These are phyloP conservation scores for Fomes fomentarius DNA, from an alignment of 1,284 basidiomycete species.

Conservation along the genomic window DNA sequence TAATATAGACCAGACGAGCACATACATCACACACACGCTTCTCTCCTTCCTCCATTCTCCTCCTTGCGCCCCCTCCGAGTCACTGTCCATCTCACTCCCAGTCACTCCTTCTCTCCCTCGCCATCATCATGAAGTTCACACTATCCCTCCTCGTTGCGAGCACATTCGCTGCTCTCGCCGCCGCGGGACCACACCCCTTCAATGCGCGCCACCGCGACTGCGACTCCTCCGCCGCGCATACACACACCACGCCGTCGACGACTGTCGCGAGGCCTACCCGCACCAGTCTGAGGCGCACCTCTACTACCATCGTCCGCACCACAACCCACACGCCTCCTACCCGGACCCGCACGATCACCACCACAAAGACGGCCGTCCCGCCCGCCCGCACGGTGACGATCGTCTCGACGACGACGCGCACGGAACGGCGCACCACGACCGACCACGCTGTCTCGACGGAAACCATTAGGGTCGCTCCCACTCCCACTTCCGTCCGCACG, in stretches of 20 bases:
- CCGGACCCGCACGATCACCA: neutral
- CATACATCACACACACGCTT: neutral
- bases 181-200: conserved; percentile 11
- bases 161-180: conserved; percentile 12
- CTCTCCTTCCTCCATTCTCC: neutral
- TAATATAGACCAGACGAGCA: neutral
- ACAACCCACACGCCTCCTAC: neutral
- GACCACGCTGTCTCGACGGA: neutral
- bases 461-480: neutral
- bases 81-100: neutral
- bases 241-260: conserved; percentile 4
- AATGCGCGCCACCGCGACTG: conserved; percentile 1
- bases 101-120: neutral
- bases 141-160: conserved; percentile 11
- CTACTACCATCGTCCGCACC: neutral
- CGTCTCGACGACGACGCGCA: neutral
- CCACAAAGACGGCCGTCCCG: neutral
- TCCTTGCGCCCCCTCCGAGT: neutral
- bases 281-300: neutral
- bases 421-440: conserved; percentile 2
- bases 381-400: conserved; percentile 11
- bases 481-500: neutral
- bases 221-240: conserved; percentile 1
- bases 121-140: conserved; percentile 8
- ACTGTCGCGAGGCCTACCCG: neutral